Evolutionary conservation across 371 early-diverging fungal species (phyloP), one percentile per base, ranked within the genome.

Genomic region (Rhizomucor miehei): DNA sequence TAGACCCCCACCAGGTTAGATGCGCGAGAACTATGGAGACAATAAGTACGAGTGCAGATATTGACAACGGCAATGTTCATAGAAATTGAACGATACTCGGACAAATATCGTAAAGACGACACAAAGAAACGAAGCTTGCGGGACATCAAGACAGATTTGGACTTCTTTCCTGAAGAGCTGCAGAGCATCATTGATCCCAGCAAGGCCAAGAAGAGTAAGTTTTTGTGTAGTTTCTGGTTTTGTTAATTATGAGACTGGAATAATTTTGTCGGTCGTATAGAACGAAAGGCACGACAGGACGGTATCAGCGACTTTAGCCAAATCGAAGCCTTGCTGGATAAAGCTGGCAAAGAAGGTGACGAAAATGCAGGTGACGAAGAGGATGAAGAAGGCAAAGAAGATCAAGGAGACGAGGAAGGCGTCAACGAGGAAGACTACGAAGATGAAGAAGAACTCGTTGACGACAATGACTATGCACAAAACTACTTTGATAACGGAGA

Each of bases 401-500:
- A 64, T 11, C 73, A 68, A 5, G 67, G 48, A 3, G 59, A 59
- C 25, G 59, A 43, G 39, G 60, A 61, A 38, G 55, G 56, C 21
- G 61, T 48, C 25, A 39, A 29, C 29, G 62, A 46, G 12, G 71
- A 73, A 17, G 65, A 72, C 35, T 65, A 65, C 29, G 79, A 77
- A 41, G 81, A 81, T 20, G 81, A 81, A 62, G 81, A 78, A 53
- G 79, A 81, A 6, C 41, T 69, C 35, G 65, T 71, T 5, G 81
- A 79, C 54, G 77, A 73, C 21, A 77, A 72, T 37, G 81, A 81
- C 59, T 77, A 81, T 66, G 72, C 63, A 17, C 67, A 75, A 56
- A 77, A 67, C 29, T 78, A 81, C 68, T 78, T 78, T 69, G 81
- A 81, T 52, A 77, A 81, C 52, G 81, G 75, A 36, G 74, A 75